Evolutionary conservation across 1,284 basidiomycete genomes (phyloP).

Genomic region (Papiliotrema laurentii): DNA sequence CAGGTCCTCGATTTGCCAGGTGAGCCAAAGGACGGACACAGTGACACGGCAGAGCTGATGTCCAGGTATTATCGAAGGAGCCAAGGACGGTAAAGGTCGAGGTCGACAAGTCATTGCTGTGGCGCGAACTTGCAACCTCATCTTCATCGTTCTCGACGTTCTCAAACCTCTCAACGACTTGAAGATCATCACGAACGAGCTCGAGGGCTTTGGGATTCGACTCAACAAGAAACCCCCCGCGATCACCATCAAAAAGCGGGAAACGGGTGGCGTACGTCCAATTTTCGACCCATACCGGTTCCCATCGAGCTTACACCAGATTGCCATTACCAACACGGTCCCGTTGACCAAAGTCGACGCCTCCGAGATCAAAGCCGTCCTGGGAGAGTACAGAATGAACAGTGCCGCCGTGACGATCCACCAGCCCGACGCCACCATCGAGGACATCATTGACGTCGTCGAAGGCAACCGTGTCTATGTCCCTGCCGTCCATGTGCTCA

Average conservation of each 20-base stretch:
- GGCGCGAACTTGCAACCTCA: conserved; percentile 94
- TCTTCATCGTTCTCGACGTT: conserved; percentile 97
- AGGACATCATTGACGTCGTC: conserved; percentile 95
- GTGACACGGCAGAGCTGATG: conserved; percentile 48
- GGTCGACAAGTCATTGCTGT: conserved; percentile 94
- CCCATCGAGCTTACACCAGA: conserved; percentile 32
- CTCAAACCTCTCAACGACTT: conserved; percentile 96
- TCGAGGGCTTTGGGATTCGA: conserved; percentile 95
- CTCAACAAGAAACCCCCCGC: conserved; percentile 93
- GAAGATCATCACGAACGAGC: conserved; percentile 79
- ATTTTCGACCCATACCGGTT: conserved; percentile 5
- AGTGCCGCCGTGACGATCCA: conserved; percentile 94
- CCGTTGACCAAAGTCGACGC: conserved; percentile 95
- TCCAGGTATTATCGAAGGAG: conserved; percentile 97
- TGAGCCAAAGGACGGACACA: conserved; percentile 4
- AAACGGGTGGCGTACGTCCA: conserved; percentile 68
- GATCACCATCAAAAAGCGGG: conserved; percentile 84
- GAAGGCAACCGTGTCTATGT: conserved; percentile 95
- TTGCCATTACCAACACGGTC: conserved; percentile 91
- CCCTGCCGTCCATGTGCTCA: conserved; percentile 74
- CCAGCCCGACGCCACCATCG: conserved; percentile 85
- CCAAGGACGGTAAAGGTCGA: conserved; percentile 95
- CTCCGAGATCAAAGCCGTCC: conserved; percentile 93
- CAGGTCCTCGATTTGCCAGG: conserved; percentile 54
- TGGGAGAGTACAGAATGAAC: conserved; percentile 82